phyloP scores from a whole-genome alignment of 257 asterid genomes.

The Scutellaria barbata region DNA sequence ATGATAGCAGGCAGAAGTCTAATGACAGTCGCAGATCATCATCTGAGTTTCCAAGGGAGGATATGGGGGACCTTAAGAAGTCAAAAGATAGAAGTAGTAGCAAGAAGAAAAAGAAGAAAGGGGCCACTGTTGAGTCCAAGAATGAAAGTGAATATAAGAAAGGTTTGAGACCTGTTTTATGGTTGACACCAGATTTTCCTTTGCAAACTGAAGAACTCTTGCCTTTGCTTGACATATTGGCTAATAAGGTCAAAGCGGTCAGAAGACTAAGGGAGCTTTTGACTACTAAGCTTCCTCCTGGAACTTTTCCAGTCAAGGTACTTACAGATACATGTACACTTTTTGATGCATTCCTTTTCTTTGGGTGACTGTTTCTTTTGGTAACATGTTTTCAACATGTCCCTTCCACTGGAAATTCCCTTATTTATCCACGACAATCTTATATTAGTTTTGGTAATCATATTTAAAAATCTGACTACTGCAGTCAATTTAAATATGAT shows the following conservation, averaged over 20 bases:
- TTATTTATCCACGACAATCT: slow-evolving; percentile 9
- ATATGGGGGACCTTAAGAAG: slow-evolving; percentile 67
- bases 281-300: slow-evolving; percentile 92
- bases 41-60: slow-evolving; percentile 72
- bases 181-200: slow-evolving; percentile 99
- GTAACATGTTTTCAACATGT: slow-evolving; percentile 11
- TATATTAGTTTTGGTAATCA: not conserved
- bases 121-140: slow-evolving; percentile 48
- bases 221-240: slow-evolving; percentile 96
- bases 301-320: slow-evolving; percentile 99
- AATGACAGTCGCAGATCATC: slow-evolving; percentile 68
- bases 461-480: not conserved
- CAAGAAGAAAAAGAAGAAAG: slow-evolving; percentile 97
- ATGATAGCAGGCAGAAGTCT: slow-evolving; percentile 66
- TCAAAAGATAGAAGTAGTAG: slow-evolving; percentile 73
- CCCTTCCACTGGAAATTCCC: not conserved
- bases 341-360: slow-evolving; percentile 22
- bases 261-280: slow-evolving; percentile 96
- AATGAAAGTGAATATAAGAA: slow-evolving; percentile 82
- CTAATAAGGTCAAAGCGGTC: slow-evolving; percentile 94
- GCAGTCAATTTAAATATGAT: no score
- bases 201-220: slow-evolving; percentile 90
- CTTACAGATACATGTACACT: slow-evolving; percentile 19
- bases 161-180: slow-evolving; percentile 92
- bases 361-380: slow-evolving; percentile 23